These are phyloP conservation scores for Sporothrix sp. DNA, from an alignment of 2,329 filamentous ascomycete species.

Conservation along the genomic window DNA sequence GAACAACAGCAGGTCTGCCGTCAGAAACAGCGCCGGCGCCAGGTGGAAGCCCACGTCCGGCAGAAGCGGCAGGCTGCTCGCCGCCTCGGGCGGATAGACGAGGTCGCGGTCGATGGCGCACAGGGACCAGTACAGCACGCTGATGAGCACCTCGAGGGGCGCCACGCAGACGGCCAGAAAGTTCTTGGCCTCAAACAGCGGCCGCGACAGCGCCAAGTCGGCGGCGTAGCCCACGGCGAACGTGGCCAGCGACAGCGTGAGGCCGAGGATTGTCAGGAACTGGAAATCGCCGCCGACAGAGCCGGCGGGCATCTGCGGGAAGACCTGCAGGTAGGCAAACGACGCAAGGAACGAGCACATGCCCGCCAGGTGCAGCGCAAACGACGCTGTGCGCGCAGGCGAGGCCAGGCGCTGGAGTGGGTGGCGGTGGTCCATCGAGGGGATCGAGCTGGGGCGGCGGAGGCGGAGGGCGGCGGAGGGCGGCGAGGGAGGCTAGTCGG, in stretches of 20 bases:
- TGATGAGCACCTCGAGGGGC: slow-evolving; percentile 62
- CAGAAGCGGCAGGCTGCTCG: slow-evolving; percentile 43
- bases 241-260: slow-evolving; percentile 49
- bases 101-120: slow-evolving; percentile 44
- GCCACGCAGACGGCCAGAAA: slow-evolving; percentile 53
- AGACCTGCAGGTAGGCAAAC: slow-evolving; percentile 41
- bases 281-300: slow-evolving; percentile 61
- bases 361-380: slow-evolving; percentile 49
- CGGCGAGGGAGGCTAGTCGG: background rate
- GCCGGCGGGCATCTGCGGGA: slow-evolving; percentile 42
- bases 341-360: slow-evolving; percentile 43
- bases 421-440: slow-evolving; percentile 36
- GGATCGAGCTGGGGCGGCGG: background rate
- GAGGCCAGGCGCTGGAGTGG: slow-evolving; percentile 56
- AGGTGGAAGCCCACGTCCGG: slow-evolving; percentile 56
- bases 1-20: slow-evolving; percentile 55
- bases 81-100: slow-evolving; percentile 45
- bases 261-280: slow-evolving; percentile 65
- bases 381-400: slow-evolving; percentile 54
- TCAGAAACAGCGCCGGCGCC: slow-evolving; percentile 54
- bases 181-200: slow-evolving; percentile 60
- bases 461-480: background rate
- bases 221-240: slow-evolving; percentile 54
- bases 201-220: slow-evolving; percentile 49
- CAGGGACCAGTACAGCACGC: slow-evolving; percentile 63